These are phyloP conservation scores for Pyrenochaeta sp. DNA, from an alignment of 2,329 filamentous ascomycete genomes.

Conservation along the genomic window DNA sequence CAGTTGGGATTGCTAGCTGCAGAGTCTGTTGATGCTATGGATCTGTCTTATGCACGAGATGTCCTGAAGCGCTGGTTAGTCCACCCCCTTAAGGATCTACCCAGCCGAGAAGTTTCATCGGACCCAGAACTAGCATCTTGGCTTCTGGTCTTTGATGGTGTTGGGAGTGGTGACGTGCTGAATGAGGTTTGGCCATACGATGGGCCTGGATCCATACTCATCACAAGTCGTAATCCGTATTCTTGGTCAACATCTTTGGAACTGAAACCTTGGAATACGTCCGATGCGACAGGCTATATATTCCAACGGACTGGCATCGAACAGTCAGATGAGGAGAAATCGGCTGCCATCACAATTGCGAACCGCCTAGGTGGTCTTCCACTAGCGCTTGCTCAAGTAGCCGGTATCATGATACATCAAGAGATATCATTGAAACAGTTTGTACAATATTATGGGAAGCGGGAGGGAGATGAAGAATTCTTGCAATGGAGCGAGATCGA, in stretches of 20 bases:
- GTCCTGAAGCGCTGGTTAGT: conserved; percentile 17
- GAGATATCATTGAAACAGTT: conserved; percentile 12
- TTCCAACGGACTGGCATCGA: neutral
- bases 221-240: conserved; percentile 19
- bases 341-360: neutral
- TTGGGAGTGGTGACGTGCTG: conserved; percentile 5
- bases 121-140: conserved; percentile 8
- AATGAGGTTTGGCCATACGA: conserved; percentile 15
- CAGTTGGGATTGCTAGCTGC: conserved; percentile 6
- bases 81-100: conserved; percentile 9
- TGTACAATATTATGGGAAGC: neutral
- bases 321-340: neutral
- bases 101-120: neutral
- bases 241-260: conserved; percentile 4
- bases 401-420: conserved; percentile 7
- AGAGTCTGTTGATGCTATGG: conserved; percentile 13
- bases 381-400: conserved; percentile 21
- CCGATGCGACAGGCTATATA: conserved; percentile 2
- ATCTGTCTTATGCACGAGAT: conserved; percentile 6
- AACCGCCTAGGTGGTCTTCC: conserved; percentile 18
- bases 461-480: neutral
- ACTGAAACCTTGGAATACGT: conserved; percentile 3
- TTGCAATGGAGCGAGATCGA: neutral
- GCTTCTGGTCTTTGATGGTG: conserved; percentile 23
- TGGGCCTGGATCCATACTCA: conserved; percentile 16